phyloP scores from a whole-genome alignment of 768 basidiomycete species.

The Russula foetens region DNA sequence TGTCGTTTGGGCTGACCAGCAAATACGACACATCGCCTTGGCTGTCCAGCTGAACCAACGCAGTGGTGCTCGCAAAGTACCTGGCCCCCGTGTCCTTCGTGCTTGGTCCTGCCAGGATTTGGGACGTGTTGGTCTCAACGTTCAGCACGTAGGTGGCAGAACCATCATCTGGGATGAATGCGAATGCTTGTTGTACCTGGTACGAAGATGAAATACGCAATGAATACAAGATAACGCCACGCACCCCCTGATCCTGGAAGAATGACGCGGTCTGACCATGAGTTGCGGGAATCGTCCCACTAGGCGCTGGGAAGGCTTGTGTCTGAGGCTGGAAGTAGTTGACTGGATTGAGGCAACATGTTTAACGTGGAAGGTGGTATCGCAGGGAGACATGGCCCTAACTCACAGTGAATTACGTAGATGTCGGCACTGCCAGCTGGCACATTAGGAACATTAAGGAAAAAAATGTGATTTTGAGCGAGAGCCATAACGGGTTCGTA shows the following conservation, averaged over 20 bases:
- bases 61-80: constrained; percentile 53
- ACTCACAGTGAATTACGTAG: constrained; percentile 84
- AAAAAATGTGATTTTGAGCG: constrained; percentile 82
- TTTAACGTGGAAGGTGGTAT: not conserved
- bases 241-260: constrained; percentile 47
- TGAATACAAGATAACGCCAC: constrained; percentile 19
- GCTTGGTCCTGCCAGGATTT: constrained; percentile 49
- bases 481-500: constrained; percentile 74
- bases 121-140: constrained; percentile 63
- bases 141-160: constrained; percentile 67
- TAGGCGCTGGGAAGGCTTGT: constrained; percentile 45
- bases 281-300: constrained; percentile 54
- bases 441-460: constrained; percentile 62
- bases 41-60: constrained; percentile 62
- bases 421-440: constrained; percentile 66
- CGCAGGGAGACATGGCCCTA: not conserved
- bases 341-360: constrained; percentile 33
- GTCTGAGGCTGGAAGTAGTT: constrained; percentile 70
- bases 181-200: constrained; percentile 66
- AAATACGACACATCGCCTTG: constrained; percentile 53
- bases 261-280: constrained; percentile 66
- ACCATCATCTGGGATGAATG: constrained; percentile 69
- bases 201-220: not conserved
- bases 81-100: constrained; percentile 49
- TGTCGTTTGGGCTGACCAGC: constrained; percentile 42